Conservation (phyloP, 176 grass and related monocot species). For the Triticum dicoccoides region DNA sequence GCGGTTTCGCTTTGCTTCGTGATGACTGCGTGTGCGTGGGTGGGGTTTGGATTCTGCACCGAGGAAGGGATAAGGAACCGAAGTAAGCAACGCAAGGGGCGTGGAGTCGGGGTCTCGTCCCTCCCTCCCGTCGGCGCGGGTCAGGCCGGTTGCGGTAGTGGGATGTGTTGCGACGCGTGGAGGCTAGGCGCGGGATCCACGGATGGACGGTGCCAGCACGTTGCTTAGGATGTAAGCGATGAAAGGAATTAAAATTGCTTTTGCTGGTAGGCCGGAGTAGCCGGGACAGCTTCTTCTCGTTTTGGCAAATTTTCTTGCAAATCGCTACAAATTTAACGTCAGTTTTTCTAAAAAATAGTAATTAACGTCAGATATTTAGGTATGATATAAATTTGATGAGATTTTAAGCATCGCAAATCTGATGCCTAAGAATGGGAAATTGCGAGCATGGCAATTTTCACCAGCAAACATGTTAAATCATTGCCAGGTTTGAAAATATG, state of each 20-base stretch:
- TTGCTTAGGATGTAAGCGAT: conserved; percentile 15
- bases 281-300: neutral
- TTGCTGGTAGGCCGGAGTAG: neutral
- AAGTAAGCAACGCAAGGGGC: neutral
- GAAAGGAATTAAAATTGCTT: neutral
- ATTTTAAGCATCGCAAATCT: too few species aligned
- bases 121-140: neutral
- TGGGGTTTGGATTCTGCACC: neutral
- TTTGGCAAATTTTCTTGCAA: too few species aligned
- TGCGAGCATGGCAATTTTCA: too few species aligned
- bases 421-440: too few species aligned
- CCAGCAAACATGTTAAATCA: too few species aligned
- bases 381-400: too few species aligned
- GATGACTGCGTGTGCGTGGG: neutral
- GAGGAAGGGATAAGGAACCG: neutral
- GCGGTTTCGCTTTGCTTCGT: conserved; percentile 17
- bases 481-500: too few species aligned
- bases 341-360: too few species aligned
- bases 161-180: conserved; percentile 4
- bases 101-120: neutral
- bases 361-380: too few species aligned
- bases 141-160: neutral
- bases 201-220: neutral
- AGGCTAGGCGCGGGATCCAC: neutral
- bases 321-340: too few species aligned